Percentiles rank a stretch among this genome's conserved stretches.
phyloP scores from a whole-genome alignment of 768 basidiomycete species.

The Trametes cingulata region DNA sequence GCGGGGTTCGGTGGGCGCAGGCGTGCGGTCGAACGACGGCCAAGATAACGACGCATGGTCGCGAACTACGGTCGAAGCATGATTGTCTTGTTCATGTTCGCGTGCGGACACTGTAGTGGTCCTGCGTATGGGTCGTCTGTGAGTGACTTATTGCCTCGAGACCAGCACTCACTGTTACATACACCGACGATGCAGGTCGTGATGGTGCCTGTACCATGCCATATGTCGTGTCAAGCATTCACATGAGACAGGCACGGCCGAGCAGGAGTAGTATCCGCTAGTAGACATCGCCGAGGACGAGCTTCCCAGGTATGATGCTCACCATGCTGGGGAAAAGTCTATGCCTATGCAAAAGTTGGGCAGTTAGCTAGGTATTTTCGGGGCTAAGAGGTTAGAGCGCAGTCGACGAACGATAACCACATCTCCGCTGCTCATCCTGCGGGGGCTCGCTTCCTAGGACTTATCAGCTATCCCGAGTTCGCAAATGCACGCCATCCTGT shows the following conservation, averaged over 20 bases:
- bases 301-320: too few species aligned
- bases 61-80: background rate
- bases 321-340: too few species aligned
- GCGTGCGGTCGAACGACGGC: background rate
- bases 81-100: background rate
- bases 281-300: too few species aligned
- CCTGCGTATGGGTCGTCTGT: background rate
- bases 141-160: background rate
- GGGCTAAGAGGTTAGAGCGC: background rate
- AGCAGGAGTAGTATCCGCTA: background rate
- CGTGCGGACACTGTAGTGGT: background rate
- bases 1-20: background rate
- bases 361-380: too few species aligned
- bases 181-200: background rate
- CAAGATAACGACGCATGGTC: conserved; percentile 7
- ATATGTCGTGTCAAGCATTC: background rate
- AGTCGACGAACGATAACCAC: background rate
- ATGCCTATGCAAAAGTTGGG: too few species aligned
- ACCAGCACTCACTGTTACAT: background rate
- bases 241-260: conserved; percentile 2
- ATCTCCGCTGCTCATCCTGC: background rate
- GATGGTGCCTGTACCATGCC: conserved; percentile 4
- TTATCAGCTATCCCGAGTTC: background rate
- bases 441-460: background rate
- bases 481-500: background rate